Percentiles rank a stretch among this genome's conserved stretches.
phyloP scores from a whole-genome alignment of 371 early-diverging fungal species.

The Dentiscutata heterogama region DNA sequence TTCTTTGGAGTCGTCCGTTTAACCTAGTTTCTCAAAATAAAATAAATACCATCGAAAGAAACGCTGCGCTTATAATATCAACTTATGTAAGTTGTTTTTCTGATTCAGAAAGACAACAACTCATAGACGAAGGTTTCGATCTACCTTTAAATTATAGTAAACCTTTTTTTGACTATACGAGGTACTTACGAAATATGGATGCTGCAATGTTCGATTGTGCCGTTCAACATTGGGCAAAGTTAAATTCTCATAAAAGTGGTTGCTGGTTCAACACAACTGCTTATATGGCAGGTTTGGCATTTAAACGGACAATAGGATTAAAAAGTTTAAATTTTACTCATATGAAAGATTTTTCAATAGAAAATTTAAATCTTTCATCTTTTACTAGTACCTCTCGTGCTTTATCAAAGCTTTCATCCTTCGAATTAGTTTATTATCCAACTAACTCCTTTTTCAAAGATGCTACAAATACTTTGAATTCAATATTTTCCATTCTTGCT shows the following conservation, averaged over 20 bases:
- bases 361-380: not conserved
- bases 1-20: slow-evolving; percentile 19
- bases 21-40: not conserved
- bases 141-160: not conserved
- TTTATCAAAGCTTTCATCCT: not conserved
- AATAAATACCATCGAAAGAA: not conserved
- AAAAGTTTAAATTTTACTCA: not conserved
- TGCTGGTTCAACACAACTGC: not conserved
- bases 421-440: not conserved
- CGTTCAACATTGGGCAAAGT: not conserved
- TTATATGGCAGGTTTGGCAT: not conserved
- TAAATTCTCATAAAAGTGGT: not conserved
- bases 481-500: not conserved
- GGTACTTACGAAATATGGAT: not conserved
- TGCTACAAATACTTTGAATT: not conserved
- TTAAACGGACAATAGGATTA: not conserved
- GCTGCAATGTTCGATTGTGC: not conserved
- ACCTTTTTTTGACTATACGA: slow-evolving; percentile 8
- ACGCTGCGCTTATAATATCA: not conserved
- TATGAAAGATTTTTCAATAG: not conserved
- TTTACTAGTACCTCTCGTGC: not conserved
- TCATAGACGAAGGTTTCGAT: not conserved
- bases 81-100: slow-evolving; percentile 2
- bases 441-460: not conserved
- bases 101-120: not conserved